phyloP scores from a whole-genome alignment of 768 basidiomycete genomes.

The Psilocybe cubensis region DNA sequence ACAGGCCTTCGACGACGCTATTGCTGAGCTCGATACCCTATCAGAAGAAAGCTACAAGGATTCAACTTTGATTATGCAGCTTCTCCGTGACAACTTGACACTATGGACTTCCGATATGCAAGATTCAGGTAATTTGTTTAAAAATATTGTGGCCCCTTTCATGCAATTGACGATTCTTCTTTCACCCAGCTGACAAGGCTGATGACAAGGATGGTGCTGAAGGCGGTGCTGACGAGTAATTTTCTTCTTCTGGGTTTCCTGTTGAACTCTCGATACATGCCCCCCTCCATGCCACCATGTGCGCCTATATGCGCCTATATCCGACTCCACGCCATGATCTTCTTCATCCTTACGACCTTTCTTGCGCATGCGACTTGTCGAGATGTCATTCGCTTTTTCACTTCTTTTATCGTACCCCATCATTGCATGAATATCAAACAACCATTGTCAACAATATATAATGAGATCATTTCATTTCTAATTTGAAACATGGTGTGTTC shows the following conservation, averaged over 20 bases:
- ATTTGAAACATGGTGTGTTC: background rate
- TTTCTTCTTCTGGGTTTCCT: slow-evolving; percentile 16
- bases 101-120: slow-evolving; percentile 99
- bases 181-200: slow-evolving; percentile 61
- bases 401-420: slow-evolving; percentile 15
- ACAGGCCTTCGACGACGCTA: slow-evolving; percentile 98
- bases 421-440: background rate
- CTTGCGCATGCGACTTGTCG: slow-evolving; percentile 15
- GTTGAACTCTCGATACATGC: slow-evolving; percentile 10
- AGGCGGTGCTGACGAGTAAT: slow-evolving; percentile 69
- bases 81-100: slow-evolving; percentile 95
- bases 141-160: no score
- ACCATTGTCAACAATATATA: slow-evolving; percentile 1
- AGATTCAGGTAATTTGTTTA: slow-evolving; percentile 67
- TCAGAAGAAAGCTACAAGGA: slow-evolving; percentile 99
- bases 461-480: background rate
- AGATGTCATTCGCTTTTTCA: slow-evolving; percentile 7
- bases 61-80: slow-evolving; percentile 96
- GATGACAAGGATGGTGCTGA: slow-evolving; percentile 74
- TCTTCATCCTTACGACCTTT: slow-evolving; percentile 2
- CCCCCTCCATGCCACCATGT: slow-evolving; percentile 9
- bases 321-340: background rate
- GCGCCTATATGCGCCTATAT: slow-evolving; percentile 5
- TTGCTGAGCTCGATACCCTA: slow-evolving; percentile 98
- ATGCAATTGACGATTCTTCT: background rate